phyloP scores from a whole-genome alignment of 495 filamentous ascomycete genomes.

The Emericellopsis terricola region DNA sequence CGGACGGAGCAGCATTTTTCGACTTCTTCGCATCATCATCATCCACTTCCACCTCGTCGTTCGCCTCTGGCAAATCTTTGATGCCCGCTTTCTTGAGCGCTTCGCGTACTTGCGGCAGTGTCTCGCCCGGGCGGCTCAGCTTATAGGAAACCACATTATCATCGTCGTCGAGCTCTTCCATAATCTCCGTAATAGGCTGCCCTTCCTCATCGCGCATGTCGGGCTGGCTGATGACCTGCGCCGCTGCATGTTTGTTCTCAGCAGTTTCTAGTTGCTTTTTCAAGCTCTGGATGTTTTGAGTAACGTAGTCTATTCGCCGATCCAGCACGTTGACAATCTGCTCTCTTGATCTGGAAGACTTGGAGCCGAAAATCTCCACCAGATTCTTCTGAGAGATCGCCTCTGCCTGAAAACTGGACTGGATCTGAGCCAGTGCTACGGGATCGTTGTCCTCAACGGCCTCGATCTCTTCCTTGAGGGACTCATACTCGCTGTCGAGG shows the following conservation, averaged over 20 bases:
- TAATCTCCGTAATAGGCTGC: conserved; percentile 67
- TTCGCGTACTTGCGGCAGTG: conserved; percentile 42
- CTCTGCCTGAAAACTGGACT: conserved; percentile 22
- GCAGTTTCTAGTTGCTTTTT: conserved; percentile 48
- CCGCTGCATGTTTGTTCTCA: conserved; percentile 46
- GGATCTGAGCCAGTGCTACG: conserved; percentile 16
- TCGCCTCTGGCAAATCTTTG: conserved; percentile 20
- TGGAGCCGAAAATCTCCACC: conserved; percentile 42
- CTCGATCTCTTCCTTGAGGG: conserved; percentile 60
- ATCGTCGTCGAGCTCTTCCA: conserved; percentile 83
- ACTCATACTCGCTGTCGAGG: conserved; percentile 83
- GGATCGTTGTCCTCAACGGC: conserved; percentile 27
- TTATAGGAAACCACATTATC: conserved; percentile 59
- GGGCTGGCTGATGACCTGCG: conserved; percentile 22
- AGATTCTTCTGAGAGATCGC: conserved; percentile 35
- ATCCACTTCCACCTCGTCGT: conserved; percentile 2
- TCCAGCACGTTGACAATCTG: conserved; percentile 54
- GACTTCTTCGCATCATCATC: conserved; percentile 7
- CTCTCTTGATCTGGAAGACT: conserved; percentile 25
- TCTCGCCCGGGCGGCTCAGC: conserved; percentile 40
- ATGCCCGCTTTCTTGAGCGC: conserved; percentile 55
- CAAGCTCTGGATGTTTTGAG: conserved; percentile 54
- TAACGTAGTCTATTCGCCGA: conserved; percentile 72
- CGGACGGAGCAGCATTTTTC: not conserved
- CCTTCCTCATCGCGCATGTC: conserved; percentile 41